Evolutionary conservation across 208 protist species (phyloP).

Genomic region (Crithidia sp.): DNA sequence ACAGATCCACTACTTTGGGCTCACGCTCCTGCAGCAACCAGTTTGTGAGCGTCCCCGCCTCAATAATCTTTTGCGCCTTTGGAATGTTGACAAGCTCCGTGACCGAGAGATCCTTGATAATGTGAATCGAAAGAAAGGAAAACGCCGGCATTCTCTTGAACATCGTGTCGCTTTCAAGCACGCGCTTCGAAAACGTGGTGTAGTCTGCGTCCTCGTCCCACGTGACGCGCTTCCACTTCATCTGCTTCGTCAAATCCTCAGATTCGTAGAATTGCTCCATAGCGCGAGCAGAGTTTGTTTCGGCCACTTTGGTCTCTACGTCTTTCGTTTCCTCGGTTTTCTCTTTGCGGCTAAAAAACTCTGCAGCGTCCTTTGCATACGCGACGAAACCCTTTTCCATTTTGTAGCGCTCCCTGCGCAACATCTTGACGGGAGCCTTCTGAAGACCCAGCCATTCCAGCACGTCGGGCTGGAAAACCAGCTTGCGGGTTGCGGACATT

Average conservation of each 20-base stretch:
- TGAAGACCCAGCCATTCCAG: conserved; percentile 70
- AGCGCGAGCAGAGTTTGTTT: conserved; percentile 28
- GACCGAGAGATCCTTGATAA: conserved; percentile 74
- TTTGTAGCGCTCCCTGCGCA: conserved; percentile 62
- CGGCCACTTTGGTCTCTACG: conserved; percentile 1
- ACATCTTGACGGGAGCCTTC: conserved; percentile 31
- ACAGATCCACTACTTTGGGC: conserved; percentile 58
- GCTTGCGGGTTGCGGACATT: conserved; percentile 41
- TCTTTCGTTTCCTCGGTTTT: conserved; percentile 8
- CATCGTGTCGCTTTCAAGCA: conserved; percentile 87
- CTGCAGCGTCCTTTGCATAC: conserved; percentile 62
- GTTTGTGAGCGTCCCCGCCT: conserved; percentile 69
- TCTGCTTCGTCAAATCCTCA: conserved; percentile 86
- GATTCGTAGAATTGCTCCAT: conserved; percentile 92
- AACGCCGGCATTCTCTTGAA: conserved; percentile 85
- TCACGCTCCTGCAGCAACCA: conserved; percentile 83
- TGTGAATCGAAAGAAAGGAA: conserved; percentile 90
- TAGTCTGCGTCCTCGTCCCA: conserved; percentile 93
- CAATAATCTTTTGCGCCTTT: conserved; percentile 43
- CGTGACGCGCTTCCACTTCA: conserved; percentile 94
- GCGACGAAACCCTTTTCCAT: conserved; percentile 84
- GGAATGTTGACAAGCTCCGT: conserved; percentile 59
- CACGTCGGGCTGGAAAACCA: conserved; percentile 73
- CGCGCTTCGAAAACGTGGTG: conserved; percentile 75
- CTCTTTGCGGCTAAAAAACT: conserved; percentile 36